Base-by-base conservation (phyloP, 2,329 filamentous ascomycete genomes). In the Beauveria asiatica region DNA sequence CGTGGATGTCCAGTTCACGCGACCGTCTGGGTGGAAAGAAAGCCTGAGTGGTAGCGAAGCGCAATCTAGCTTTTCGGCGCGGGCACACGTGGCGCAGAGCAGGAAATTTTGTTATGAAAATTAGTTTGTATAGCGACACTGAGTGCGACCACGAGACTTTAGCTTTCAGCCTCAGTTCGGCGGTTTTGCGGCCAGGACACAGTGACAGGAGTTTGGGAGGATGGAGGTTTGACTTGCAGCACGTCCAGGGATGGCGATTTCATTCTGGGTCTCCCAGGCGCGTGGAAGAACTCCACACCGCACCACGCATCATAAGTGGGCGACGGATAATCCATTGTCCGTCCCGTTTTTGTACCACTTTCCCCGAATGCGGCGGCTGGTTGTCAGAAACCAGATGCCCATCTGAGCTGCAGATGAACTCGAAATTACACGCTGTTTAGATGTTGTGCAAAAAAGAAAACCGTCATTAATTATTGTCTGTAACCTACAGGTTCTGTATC, bases 401-500 rank as follows among this genome's bases (percentile, higher is more conserved):
- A 37, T 37, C 33, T 37, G 33, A 37, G 33, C 33, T 37, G 33
- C 11, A 37, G 5, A 16, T 11, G 27, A 10, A 11, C 17, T 27
- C 16, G 17, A n/a, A 50, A 13, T 10, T 33, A 11, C 16, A 6
- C 16, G 50, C 13, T 42, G 13, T 23, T 53, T n/a, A 16, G 2
- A 5, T n/a, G 16, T 16, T 30, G 17, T 30, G 7, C 13, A 10
- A 27, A 7, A 2, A 37, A 21, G 11, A 44, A 37, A 46, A 39
- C 3, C 10, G 11, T 42, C 42, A 49, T 48, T 25, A 30, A 67
- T 4, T 71, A 67, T 59, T 65, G 69, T 42, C 17, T 37, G 41
- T 44, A 39, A 21, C 45, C 52, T 9, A 25, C 25, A 9, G 13
- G 52, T 11, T 2, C 39, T 45, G 23, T 6, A 27, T 45, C n/a